These are phyloP conservation scores for Pseudozyma thailandica DNA, from an alignment of 1,284 basidiomycete species.

Conservation along the genomic window DNA sequence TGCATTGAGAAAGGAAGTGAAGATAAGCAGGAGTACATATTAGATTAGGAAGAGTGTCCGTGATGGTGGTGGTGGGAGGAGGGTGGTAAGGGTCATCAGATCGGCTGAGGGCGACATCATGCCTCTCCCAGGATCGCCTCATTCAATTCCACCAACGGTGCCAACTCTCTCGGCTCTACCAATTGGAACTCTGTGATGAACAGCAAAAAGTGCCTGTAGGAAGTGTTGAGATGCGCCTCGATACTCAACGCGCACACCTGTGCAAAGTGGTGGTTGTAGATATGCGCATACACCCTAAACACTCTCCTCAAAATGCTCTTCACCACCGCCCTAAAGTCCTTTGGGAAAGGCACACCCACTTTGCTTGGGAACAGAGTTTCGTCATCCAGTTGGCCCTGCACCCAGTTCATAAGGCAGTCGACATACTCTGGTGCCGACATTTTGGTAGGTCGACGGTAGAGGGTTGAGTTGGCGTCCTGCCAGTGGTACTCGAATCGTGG, in stretches of 20 bases:
- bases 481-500: conserved; percentile 97
- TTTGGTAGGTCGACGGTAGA: conserved; percentile 64
- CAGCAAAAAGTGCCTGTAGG: conserved; percentile 96
- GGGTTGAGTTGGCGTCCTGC: conserved; percentile 76
- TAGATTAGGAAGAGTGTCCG: neutral
- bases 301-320: conserved; percentile 90
- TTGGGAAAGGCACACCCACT: conserved; percentile 92
- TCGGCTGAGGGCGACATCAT: neutral
- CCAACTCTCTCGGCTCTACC: conserved; percentile 96
- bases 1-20: too few species aligned
- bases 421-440: conserved; percentile 79
- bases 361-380: conserved; percentile 92
- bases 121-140: conserved; percentile 80
- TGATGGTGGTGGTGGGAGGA: neutral
- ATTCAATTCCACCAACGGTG: conserved; percentile 94
- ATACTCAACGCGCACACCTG: conserved; percentile 98
- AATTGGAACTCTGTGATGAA: conserved; percentile 98
- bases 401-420: conserved; percentile 99
- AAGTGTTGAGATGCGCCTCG: conserved; percentile 98
- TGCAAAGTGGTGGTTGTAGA: conserved; percentile 99
- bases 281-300: conserved; percentile 97
- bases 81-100: neutral
- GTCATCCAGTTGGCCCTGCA: conserved; percentile 91
- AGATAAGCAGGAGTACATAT: conserved; percentile 6
- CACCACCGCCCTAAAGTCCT: conserved; percentile 88